Evolutionary conservation across 345 rosid species (phyloP).

Genomic region (Boechera stricta): DNA sequence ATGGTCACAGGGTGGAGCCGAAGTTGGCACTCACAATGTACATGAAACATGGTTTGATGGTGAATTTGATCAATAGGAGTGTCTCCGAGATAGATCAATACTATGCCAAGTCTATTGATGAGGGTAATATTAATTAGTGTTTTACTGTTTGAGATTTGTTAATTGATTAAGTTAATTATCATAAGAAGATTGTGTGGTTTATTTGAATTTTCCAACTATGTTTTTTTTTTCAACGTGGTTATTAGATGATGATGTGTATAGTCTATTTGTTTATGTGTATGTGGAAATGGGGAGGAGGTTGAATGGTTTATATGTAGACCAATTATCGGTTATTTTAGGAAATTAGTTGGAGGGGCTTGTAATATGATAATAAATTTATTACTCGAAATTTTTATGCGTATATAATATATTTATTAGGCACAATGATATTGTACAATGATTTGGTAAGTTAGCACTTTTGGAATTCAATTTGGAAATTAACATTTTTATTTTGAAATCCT

Average conservation of each 20-base stretch:
- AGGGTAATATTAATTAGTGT: slow-evolving; percentile 4
- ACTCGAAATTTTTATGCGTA: neutral
- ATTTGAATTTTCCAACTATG: slow-evolving; percentile 14
- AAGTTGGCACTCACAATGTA: slow-evolving; percentile 93
- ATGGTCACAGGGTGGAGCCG: slow-evolving; percentile 56
- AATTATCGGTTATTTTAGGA: slow-evolving; percentile 21
- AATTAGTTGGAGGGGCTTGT: slow-evolving; percentile 27
- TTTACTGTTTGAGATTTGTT: slow-evolving; percentile 26
- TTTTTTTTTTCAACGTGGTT: slow-evolving; percentile 2
- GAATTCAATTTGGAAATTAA: slow-evolving; percentile 1
- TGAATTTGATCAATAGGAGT: slow-evolving; percentile 38
- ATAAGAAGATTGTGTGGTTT: slow-evolving; percentile 31
- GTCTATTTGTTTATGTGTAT: slow-evolving; percentile 24
- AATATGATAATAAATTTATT: slow-evolving; percentile 18
- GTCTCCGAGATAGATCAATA: slow-evolving; percentile 27
- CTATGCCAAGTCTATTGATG: slow-evolving; percentile 31
- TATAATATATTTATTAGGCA: neutral
- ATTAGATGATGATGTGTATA: slow-evolving; percentile 27
- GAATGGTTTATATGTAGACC: slow-evolving; percentile 13
- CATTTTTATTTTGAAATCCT: neutral
- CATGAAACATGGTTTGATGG: slow-evolving; percentile 70
- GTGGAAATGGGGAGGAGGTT: slow-evolving; percentile 17
- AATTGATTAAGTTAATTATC: slow-evolving; percentile 8
- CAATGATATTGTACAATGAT: neutral
- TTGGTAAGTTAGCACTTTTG: neutral